phyloP scores from a whole-genome alignment of 805 yeast species.

The Ogataea pini region DNA sequence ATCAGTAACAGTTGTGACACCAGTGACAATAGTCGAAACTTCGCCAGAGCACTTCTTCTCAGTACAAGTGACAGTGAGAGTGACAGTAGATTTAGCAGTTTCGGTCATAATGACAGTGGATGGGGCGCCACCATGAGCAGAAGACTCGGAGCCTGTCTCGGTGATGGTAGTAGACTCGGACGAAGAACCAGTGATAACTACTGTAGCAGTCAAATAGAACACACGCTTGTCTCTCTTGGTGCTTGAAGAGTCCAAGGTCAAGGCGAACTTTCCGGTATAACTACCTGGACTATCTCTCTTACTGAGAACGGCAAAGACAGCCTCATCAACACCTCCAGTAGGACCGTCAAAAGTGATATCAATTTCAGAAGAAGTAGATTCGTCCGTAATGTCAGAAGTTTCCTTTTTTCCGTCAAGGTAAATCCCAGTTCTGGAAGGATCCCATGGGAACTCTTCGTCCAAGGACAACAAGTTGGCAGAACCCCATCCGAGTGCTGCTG shows the following conservation, averaged over 20 bases:
- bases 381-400: constrained; percentile 17
- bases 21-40: constrained; percentile 28
- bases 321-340: constrained; percentile 11
- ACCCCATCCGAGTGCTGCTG: constrained; percentile 16
- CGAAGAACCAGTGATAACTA: constrained; percentile 14
- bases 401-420: constrained; percentile 12
- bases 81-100: constrained; percentile 19
- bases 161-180: constrained; percentile 8
- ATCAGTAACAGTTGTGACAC: constrained; percentile 28
- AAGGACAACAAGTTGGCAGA: constrained; percentile 21
- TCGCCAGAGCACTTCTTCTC: constrained; percentile 24
- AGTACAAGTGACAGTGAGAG: constrained; percentile 29
- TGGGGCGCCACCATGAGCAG: constrained; percentile 13
- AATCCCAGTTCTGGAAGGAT: constrained; percentile 7
- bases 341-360: constrained; percentile 19
- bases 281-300: constrained; percentile 17
- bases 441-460: constrained; percentile 21
- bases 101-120: constrained; percentile 17
- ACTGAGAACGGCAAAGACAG: constrained; percentile 22
- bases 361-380: constrained; percentile 18
- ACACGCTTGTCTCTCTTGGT: constrained; percentile 27
- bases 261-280: constrained; percentile 25
- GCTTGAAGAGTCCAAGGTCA: constrained; percentile 21
- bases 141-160: constrained; percentile 6
- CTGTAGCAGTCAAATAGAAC: constrained; percentile 28